These are phyloP conservation scores for Allium sativum DNA, from an alignment of 106 monocot species.

Conservation along the genomic window DNA sequence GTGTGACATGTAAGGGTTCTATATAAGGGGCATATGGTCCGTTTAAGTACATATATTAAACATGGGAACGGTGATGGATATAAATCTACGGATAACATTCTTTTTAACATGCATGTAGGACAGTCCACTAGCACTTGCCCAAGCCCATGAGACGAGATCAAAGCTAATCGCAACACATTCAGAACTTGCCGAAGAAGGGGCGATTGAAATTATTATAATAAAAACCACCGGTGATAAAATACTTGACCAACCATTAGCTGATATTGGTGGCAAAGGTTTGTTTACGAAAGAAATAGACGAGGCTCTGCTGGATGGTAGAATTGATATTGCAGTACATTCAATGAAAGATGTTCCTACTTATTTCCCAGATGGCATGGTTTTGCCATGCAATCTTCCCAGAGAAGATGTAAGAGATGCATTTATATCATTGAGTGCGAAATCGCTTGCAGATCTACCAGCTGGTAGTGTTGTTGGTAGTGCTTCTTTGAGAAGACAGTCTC, in stretches of 20 bases:
- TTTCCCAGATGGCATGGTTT: conserved; percentile 71
- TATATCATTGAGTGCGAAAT: conserved; percentile 60
- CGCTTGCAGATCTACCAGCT: conserved; percentile 76
- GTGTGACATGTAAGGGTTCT: not conserved
- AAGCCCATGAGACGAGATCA: conserved; percentile 77
- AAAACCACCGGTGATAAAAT: conserved; percentile 97
- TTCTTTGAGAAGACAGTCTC: conserved; percentile 85
- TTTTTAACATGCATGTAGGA: conserved; percentile 36
- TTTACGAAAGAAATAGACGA: conserved; percentile 99
- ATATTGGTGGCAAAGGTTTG: conserved; percentile 97
- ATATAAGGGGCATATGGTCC: not conserved
- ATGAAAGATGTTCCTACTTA: conserved; percentile 99
- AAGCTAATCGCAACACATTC: conserved; percentile 72
- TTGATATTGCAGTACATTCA: conserved; percentile 96
- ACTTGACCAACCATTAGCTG: conserved; percentile 84
- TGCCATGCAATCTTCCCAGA: conserved; percentile 88
- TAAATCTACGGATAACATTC: conserved; percentile 1
- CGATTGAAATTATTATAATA: conserved; percentile 78
- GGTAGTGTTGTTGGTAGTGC: conserved; percentile 94
- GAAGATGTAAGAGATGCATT: conserved; percentile 97
- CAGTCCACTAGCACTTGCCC: conserved; percentile 97
- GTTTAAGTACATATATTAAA: not conserved
- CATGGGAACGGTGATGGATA: not conserved
- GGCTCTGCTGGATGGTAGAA: conserved; percentile 71
- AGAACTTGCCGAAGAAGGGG: conserved; percentile 77